Conservation (phyloP, 2,329 filamentous ascomycete species). For the Diaporthe citriasiana region DNA sequence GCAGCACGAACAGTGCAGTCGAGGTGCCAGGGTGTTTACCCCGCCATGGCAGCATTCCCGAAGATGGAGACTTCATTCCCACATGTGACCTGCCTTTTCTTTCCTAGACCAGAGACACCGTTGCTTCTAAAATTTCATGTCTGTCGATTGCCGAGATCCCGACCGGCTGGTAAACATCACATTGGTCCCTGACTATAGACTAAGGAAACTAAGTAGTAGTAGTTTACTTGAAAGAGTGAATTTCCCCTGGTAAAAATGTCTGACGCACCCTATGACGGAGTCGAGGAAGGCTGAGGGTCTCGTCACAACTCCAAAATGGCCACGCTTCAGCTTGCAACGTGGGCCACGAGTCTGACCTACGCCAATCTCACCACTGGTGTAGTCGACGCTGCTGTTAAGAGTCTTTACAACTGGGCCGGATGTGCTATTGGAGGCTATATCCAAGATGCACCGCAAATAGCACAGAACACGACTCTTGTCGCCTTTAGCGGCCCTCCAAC, state of each 20-base stretch:
- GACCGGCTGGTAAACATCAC: not conserved
- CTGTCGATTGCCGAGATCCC: not conserved
- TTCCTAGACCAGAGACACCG: not conserved
- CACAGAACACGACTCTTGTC: slow-evolving; percentile 40
- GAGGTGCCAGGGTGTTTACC: not conserved
- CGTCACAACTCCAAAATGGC: slow-evolving; percentile 54
- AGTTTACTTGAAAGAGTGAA: too few species aligned
- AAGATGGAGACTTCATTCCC: not conserved
- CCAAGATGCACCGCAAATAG: slow-evolving; percentile 59
- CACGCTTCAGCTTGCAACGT: slow-evolving; percentile 61
- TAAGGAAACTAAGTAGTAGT: not conserved
- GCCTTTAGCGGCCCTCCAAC: slow-evolving; percentile 51
- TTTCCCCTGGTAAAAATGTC: not conserved
- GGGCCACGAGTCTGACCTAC: slow-evolving; percentile 59
- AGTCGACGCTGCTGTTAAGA: slow-evolving; percentile 59
- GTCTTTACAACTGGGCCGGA: slow-evolving; percentile 68
- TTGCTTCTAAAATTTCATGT: not conserved
- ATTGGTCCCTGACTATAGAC: not conserved
- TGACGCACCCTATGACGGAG: not conserved
- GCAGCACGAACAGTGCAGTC: not conserved
- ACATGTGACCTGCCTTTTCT: not conserved
- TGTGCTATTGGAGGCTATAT: slow-evolving; percentile 65
- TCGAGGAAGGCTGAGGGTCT: not conserved
- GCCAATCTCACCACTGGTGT: slow-evolving; percentile 57
- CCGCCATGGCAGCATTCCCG: not conserved